Base-by-base conservation (phyloP, 164 flowering plant genomes). In the Dillenia suffruticosa region DNA sequence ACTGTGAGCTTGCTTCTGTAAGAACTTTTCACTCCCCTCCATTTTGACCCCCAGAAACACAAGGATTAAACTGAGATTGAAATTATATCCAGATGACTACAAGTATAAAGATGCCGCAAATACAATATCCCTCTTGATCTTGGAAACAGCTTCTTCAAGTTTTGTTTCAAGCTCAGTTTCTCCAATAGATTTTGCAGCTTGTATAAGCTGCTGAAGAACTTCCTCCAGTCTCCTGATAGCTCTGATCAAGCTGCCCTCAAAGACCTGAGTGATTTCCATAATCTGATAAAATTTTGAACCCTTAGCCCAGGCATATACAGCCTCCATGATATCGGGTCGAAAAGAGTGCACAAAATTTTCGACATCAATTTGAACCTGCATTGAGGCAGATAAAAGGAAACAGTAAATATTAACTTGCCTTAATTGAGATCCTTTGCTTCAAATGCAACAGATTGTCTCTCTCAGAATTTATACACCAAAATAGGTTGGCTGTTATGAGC, bases 151-250 rank as follows among this genome's bases (percentile, higher is more conserved):
- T 53, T 85, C 96, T 69, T 95, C 91, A 63, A 92, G 88, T 73
- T 90, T 92, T 11, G 78, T 45, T 67, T 89, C 88, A 16, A 92
- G 92, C 54, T 92, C 84, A 8, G 85, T 84, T 72, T 94, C 99
- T 54, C 99, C 99, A 19, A 94, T 77, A 45, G 99, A 88, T 57
- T 86, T 86, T 10, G 97, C 91, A 11, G 99, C 96, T 61, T 54
- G 60, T 66, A 86, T 89, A 12, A 94, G 87, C 78, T 94, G 99
- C 75, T 89, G 99, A 55, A 94, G 90, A 59, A 94, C 87, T 80
- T 94, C 99, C 70, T 95, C 99, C 62, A 95, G 61, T 77, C 99
- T 92, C 76, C 99, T 83, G 51, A 95, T 92, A 53, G 97, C 99
- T 65, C 97, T 83, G 74, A 92, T 90, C 77, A 95, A 68, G 72